phyloP scores from a whole-genome alignment of 1,284 basidiomycete genomes.

The Fomes fomentarius region DNA sequence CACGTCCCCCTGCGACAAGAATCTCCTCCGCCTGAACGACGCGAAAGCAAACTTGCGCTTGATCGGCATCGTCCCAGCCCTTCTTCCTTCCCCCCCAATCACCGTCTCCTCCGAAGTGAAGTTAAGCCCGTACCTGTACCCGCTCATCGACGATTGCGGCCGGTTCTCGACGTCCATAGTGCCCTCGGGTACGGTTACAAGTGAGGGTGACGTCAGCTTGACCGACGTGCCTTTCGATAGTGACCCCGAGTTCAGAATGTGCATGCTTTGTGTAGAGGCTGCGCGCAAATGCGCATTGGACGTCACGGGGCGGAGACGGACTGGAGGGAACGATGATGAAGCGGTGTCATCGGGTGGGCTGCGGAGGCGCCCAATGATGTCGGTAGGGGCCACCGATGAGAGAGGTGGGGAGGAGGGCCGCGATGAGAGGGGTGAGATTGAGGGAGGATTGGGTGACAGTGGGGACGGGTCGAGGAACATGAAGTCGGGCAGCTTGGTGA shows the following conservation, averaged over 20 bases:
- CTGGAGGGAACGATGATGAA: neutral
- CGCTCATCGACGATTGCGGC: conserved; percentile 10
- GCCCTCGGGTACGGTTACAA: conserved; percentile 12
- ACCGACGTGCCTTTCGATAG: neutral
- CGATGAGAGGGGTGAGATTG: neutral
- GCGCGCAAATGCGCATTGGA: conserved; percentile 4
- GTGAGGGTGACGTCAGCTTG: conserved; percentile 9
- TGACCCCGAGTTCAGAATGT: neutral
- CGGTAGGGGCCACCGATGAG: neutral
- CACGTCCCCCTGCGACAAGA: neutral
- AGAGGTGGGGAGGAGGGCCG: neutral
- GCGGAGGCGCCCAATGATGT: conserved; percentile 1
- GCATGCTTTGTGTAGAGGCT: neutral
- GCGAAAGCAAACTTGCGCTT: conserved; percentile 1
- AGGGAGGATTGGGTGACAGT: neutral
- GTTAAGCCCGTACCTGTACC: neutral
- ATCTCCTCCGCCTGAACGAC: conserved; percentile 5
- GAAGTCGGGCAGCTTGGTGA: neutral
- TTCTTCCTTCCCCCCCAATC: neutral
- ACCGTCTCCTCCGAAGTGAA: neutral
- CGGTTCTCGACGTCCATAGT: neutral
- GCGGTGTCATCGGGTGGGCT: conserved; percentile 6
- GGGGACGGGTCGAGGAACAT: neutral
- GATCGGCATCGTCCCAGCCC: neutral
- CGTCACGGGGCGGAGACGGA: neutral